Evolutionary conservation across 129 eudicot species (phyloP), one percentile per base, ranked within the genome.

Genomic region (Chrysanthemum makinoi): DNA sequence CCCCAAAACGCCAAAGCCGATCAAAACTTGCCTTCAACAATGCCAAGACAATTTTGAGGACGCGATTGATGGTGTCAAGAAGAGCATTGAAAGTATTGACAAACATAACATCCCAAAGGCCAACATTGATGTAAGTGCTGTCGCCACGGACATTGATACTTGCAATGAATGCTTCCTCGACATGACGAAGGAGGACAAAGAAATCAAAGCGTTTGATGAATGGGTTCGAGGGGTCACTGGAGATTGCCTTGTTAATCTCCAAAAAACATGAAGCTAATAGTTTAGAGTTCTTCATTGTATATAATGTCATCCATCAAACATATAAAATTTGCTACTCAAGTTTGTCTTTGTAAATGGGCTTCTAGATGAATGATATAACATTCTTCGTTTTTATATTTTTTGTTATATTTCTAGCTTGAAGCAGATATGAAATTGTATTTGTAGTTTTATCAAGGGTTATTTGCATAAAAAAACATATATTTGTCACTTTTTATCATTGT

Each of bases 211-310:
- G 30, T 80, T 84, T 73, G 77, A 77, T 60, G 78, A 60, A 0
- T 84, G 88, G 88, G 77, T 84, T 70, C 62, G 35, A 74, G 85
- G 83, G 26, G 22, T 80, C 39, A 74, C 83, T 12, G 56, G 72
- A 6, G 83, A 84, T 68, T 80, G 85, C 62, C 74, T 80, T 5
- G 59, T 20, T 15, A 73, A 66, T 46, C 83, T 80, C 43, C 52
- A 77, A 4, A 78, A 64, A 30, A 12, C 16, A 16, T 63, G 39
- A 46, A 63, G 43, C 24, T 47, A 20, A 49, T 56, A 57, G 66
- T 55, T 56, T 70, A 70, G 66, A 68, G 50, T 52, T 8, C 15
- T 30, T 51, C 47, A 50, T 22, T 52, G 33, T 13, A 18, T 68
- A 10, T 44, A 26, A 24, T 50, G 60, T 51, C 43, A 68, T 14